Percentiles rank a stretch among this genome's conserved stretches.
Conservation (phyloP, 331 rosid species). For the Pyracantha coccinea region DNA sequence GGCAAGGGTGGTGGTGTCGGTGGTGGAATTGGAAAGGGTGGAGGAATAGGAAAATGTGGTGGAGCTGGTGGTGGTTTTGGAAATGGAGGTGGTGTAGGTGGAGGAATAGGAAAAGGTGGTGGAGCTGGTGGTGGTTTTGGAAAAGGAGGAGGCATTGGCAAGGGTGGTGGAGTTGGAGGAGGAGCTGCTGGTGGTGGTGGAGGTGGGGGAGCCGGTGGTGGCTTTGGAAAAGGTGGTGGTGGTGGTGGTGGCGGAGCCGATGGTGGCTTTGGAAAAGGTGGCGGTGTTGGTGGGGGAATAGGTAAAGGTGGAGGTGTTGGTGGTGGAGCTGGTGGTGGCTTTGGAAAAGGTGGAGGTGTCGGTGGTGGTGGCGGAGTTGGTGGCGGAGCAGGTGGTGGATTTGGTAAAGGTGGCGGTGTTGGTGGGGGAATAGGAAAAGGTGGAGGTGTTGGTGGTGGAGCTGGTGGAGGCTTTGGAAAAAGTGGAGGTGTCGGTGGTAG, state of each 20-base stretch:
- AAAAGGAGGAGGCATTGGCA: background rate
- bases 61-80: background rate
- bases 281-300: background rate
- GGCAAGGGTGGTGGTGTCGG: conserved; percentile 17
- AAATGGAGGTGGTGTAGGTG: background rate
- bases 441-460: conserved; percentile 1
- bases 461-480: background rate
- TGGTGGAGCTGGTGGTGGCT: background rate
- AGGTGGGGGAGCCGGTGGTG: background rate
- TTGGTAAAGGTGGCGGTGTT: background rate
- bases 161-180: conserved; percentile 4
- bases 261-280: background rate
- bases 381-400: background rate
- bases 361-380: background rate
- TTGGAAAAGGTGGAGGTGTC: background rate
- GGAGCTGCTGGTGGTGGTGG: conserved; percentile 16
- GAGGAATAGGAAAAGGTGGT: background rate
- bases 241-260: background rate
- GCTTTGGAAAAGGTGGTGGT: background rate
- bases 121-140: conserved; percentile 4
- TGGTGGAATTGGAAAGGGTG: background rate
- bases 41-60: background rate
- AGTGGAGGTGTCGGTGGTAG: background rate
- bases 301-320: background rate
- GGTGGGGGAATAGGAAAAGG: conserved; percentile 12